Evolutionary conservation across 306 rosid genomes (phyloP).

Genomic region (Herpetospermum pedunculosum): DNA sequence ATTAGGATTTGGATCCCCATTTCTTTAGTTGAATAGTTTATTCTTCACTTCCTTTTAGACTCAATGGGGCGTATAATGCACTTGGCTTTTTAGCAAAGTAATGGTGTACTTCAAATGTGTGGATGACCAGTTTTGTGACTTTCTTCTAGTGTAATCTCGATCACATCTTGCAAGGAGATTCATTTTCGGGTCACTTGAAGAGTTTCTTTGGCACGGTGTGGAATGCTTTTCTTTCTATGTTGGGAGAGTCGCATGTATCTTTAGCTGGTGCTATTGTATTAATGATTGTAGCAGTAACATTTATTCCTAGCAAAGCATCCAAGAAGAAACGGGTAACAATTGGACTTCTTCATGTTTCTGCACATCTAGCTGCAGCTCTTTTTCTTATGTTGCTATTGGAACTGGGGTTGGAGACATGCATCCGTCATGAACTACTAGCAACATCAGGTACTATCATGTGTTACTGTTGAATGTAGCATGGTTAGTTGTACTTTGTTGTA

Average conservation of each 20-base stretch:
- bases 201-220: conserved; percentile 77
- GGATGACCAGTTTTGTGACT: conserved; percentile 19
- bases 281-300: conserved; percentile 54
- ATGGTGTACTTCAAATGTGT: conserved; percentile 12
- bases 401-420: conserved; percentile 77
- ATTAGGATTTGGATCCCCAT: not conserved
- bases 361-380: conserved; percentile 78
- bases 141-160: conserved; percentile 69
- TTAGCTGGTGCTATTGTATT: conserved; percentile 59
- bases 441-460: conserved; percentile 57
- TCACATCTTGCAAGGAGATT: conserved; percentile 76
- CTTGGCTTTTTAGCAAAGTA: not conserved
- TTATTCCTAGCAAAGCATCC: conserved; percentile 81
- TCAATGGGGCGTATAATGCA: not conserved
- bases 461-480: not conserved
- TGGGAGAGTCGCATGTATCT: conserved; percentile 60
- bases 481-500: not conserved
- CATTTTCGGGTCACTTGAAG: conserved; percentile 66
- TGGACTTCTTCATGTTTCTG: conserved; percentile 85
- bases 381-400: conserved; percentile 91
- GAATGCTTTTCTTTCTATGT: conserved; percentile 64
- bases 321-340: conserved; percentile 63
- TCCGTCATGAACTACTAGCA: conserved; percentile 71
- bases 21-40: not conserved
- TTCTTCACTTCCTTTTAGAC: not conserved